Base-by-base conservation (phyloP, 768 basidiomycete genomes). In the Auriscalpium orientale region DNA sequence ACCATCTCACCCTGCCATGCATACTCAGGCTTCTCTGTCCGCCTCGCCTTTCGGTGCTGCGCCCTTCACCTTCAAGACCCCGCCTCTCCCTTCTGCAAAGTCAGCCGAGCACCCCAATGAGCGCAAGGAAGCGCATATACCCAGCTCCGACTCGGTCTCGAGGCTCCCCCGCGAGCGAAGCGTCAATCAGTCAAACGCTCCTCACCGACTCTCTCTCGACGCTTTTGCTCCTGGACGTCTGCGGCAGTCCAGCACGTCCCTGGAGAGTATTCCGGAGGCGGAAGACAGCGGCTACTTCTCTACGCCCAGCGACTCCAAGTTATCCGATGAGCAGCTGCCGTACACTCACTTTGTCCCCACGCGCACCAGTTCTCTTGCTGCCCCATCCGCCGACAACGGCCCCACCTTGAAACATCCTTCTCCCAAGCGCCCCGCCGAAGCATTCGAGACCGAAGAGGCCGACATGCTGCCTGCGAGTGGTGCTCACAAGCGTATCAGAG, bases 201-300 rank as follows among this genome's bases (percentile, higher is more conserved):
- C 35, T 7, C 38, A 46, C 46, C 46, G 20, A 35, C 56, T 10
- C 54, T 50, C 49, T 55, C 51, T 16, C 46, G 57, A 10, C 18
- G 22, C 20, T 34, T 38, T 4, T 45, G 34, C 15, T 48, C 54
- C 40, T n/a, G 20, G 28, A 15, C 47, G 20, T 10, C 18, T 28
- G 18, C 13, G 20, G 8, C 47, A 15, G 6, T 28, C 20, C 10
- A 20, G 47, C 47, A 28, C 28, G 16, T 38, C 51, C 1, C 58
- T 58, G 34, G 57, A 58, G 38, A 38, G 43, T 15, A 53, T 48
- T 33, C 1, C 37, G 3, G 43, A 48, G 12, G 34, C 54, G 4
- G 54, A 58, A 15, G 59, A 60, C 34, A 58, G 59, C 15, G 57
- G 57, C 33, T 58, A 60, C 36, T 58, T 52, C 51, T 59, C 58